Evolutionary conservation across 768 basidiomycete genomes (phyloP).

Genomic region (Gloeostereum incarnatum): DNA sequence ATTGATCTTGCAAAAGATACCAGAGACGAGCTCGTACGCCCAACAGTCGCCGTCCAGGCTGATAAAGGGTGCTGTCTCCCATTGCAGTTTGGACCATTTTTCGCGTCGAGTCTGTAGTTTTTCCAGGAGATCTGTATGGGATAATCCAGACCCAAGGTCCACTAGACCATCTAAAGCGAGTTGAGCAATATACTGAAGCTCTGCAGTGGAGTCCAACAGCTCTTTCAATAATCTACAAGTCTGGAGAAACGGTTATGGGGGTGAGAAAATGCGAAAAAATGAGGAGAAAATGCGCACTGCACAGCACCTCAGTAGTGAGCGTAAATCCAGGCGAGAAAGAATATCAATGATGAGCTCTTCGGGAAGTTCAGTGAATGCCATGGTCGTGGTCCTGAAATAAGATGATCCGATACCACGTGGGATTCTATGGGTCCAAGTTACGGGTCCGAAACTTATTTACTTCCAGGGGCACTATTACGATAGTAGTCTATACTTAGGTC

Average conservation of each 20-base stretch:
- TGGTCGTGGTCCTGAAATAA: no score
- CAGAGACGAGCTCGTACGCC: slow-evolving; percentile 58
- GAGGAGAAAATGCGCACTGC: no score
- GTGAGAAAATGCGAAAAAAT: no score
- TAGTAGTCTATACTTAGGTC: no score
- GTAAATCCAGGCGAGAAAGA: no score
- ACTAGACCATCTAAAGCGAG: slow-evolving; percentile 28
- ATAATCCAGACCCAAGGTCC: slow-evolving; percentile 5
- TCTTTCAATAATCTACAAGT: slow-evolving; percentile 19
- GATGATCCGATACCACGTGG: no score
- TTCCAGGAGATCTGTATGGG: not conserved
- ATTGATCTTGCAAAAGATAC: slow-evolving; percentile 40
- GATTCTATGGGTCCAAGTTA: no score
- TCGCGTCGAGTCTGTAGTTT: not conserved
- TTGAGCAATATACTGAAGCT: slow-evolving; percentile 28
- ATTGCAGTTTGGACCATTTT: not conserved
- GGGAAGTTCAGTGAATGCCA: no score
- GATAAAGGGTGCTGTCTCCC: not conserved
- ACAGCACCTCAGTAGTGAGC: no score
- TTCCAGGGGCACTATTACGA: no score
- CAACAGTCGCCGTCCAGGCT: slow-evolving; percentile 10
- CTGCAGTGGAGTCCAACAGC: slow-evolving; percentile 12
- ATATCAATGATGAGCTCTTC: no score
- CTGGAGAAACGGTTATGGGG: slow-evolving; percentile 13
- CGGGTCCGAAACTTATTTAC: no score